Percentiles rank a stretch among this genome's conserved stretches.
Conservation (phyloP, 345 rosid species). For the Nephelium lappaceum region DNA sequence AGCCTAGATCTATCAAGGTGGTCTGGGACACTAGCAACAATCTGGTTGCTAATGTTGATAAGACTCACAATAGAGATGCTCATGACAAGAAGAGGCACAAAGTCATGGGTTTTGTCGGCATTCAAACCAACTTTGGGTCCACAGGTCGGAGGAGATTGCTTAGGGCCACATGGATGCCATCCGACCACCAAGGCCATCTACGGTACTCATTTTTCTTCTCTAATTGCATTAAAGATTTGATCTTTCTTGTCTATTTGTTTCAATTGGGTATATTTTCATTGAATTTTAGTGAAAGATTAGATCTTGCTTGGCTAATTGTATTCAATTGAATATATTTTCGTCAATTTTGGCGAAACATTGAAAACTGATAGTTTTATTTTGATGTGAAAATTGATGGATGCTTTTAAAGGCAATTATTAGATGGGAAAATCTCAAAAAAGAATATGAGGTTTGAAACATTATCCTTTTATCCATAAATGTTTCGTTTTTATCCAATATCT, state of each 20-base stretch:
- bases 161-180: conserved; percentile 91
- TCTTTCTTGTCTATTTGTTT: background rate
- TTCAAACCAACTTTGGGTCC: conserved; percentile 81
- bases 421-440: too few relatives aligned
- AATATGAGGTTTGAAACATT: too few relatives aligned
- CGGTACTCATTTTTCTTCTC: conserved; percentile 39
- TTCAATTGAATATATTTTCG: too few relatives aligned
- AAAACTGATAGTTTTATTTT: too few relatives aligned
- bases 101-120: conserved; percentile 91
- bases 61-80: background rate
- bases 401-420: too few relatives aligned
- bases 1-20: conserved; percentile 61
- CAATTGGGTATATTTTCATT: background rate
- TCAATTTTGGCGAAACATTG: too few relatives aligned
- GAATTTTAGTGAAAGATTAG: background rate
- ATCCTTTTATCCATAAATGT: too few relatives aligned
- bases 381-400: too few relatives aligned
- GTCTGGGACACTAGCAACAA: conserved; percentile 44
- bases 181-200: conserved; percentile 75
- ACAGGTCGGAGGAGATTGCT: conserved; percentile 67
- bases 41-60: background rate
- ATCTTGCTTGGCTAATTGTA: too few relatives aligned
- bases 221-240: background rate
- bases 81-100: conserved; percentile 52
- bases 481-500: too few relatives aligned